phyloP scores from a whole-genome alignment of 1,139 yeast species.

The Yamadazyma triangularis region DNA sequence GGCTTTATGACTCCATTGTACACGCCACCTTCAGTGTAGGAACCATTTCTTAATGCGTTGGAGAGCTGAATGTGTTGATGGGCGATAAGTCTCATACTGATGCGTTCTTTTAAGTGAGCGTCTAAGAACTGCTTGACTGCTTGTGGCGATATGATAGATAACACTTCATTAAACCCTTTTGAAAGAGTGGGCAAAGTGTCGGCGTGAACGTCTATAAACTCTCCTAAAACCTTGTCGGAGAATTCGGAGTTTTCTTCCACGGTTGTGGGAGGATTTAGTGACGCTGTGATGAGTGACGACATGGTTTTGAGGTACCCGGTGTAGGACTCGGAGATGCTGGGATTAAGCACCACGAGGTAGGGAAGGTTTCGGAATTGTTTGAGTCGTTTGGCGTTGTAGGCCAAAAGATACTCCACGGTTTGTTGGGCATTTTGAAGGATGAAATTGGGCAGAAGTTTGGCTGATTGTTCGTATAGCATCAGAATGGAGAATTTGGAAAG shows the following conservation, averaged over 20 bases:
- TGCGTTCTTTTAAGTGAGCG: slow-evolving; percentile 76
- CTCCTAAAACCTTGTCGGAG: slow-evolving; percentile 44
- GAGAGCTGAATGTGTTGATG: slow-evolving; percentile 73
- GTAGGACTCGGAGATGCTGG: slow-evolving; percentile 83
- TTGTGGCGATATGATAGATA: slow-evolving; percentile 44
- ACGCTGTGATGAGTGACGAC: slow-evolving; percentile 51
- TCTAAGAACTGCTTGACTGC: slow-evolving; percentile 62
- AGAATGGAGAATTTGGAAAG: slow-evolving; percentile 47
- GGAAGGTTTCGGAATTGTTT: slow-evolving; percentile 70
- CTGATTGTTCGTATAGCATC: slow-evolving; percentile 38
- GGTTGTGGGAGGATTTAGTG: slow-evolving; percentile 35
- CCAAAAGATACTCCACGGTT: slow-evolving; percentile 42
- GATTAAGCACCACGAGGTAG: slow-evolving; percentile 79
- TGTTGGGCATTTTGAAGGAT: slow-evolving; percentile 34
- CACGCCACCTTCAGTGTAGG: slow-evolving; percentile 32
- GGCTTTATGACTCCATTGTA: slow-evolving; percentile 69
- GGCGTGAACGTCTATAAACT: slow-evolving; percentile 69
- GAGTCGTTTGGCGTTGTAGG: slow-evolving; percentile 53
- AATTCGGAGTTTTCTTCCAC: slow-evolving; percentile 51
- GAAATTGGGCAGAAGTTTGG: slow-evolving; percentile 31
- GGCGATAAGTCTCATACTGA: slow-evolving; percentile 78
- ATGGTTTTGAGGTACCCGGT: slow-evolving; percentile 68
- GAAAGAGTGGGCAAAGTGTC: slow-evolving; percentile 81
- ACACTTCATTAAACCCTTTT: slow-evolving; percentile 76
- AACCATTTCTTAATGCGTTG: slow-evolving; percentile 25